Percentiles rank a stretch among this genome's conserved stretches.
Conservation (phyloP, 257 asterid genomes). For the Fraxinus americana region DNA sequence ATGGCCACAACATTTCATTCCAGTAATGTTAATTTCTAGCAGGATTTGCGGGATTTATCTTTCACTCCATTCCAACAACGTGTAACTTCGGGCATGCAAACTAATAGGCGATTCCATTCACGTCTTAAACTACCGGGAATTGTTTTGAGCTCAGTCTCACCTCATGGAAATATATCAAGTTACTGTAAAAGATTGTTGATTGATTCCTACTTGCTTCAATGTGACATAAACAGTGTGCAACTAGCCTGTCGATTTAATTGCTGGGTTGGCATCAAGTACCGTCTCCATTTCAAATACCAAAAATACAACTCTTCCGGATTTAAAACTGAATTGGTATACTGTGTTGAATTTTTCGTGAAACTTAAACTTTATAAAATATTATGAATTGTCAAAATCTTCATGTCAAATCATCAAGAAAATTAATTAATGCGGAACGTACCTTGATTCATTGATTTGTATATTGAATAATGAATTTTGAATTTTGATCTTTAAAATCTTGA, state of each 20-base stretch:
- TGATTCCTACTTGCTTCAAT: neutral
- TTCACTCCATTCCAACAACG: constrained; percentile 18
- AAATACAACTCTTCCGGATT: too few relatives aligned
- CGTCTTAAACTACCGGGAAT: neutral
- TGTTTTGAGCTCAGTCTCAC: constrained; percentile 2
- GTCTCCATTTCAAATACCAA: neutral
- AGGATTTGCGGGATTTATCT: constrained; percentile 32
- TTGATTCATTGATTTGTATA: too few relatives aligned
- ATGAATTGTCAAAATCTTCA: too few relatives aligned
- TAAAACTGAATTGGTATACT: too few relatives aligned
- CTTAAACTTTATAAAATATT: too few relatives aligned
- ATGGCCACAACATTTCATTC: neutral
- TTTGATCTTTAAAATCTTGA: too few relatives aligned
- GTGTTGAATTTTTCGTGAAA: too few relatives aligned
- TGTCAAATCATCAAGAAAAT: too few relatives aligned
- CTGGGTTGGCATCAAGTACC: neutral
- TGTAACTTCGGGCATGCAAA: neutral
- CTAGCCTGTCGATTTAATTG: too few relatives aligned
- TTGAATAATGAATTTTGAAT: too few relatives aligned
- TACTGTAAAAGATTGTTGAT: neutral
- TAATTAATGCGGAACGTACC: too few relatives aligned
- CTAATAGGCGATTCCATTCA: constrained; percentile 2
- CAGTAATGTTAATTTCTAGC: constrained; percentile 29
- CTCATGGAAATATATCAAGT: neutral
- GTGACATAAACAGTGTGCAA: neutral